Evolutionary conservation across 805 yeast genomes (phyloP).

Genomic region (Candida endomychidarum): DNA sequence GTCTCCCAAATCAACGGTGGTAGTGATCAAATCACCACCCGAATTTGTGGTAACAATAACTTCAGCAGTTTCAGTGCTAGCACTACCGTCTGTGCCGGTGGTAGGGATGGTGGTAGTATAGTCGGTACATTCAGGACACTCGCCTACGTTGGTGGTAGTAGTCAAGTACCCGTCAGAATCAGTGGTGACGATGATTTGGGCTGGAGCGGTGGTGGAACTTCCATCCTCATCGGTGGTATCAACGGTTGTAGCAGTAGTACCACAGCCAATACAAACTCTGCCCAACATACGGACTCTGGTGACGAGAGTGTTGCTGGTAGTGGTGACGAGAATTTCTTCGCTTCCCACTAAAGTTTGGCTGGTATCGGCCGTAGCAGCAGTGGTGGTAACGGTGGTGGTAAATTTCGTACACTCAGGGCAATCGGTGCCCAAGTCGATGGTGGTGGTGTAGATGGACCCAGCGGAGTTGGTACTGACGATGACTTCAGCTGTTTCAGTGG

Average conservation of each 20-base stretch:
- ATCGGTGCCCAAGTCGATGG: conserved; percentile 9
- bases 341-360: conserved; percentile 7
- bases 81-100: conserved; percentile 10
- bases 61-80: conserved; percentile 12
- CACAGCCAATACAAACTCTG: not conserved
- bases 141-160: conserved; percentile 13
- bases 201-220: conserved; percentile 11
- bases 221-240: conserved; percentile 5
- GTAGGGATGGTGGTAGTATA: conserved; percentile 13
- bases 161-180: conserved; percentile 11
- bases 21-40: conserved; percentile 13
- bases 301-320: not conserved
- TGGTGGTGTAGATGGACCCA: conserved; percentile 13
- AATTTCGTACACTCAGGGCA: no score
- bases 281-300: not conserved
- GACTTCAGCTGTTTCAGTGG: not conserved
- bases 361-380: conserved; percentile 5
- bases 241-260: not conserved
- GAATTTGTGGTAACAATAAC: conserved; percentile 14
- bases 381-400: conserved; percentile 8
- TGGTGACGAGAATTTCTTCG: not conserved
- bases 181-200: conserved; percentile 15
- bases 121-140: conserved; percentile 16
- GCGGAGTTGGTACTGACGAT: not conserved
- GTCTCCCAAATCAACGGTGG: conserved; percentile 11